Percentiles rank a stretch among this genome's conserved stretches.
Conservation (phyloP, 2,329 filamentous ascomycete species). For the Aspergillus ochraceoroseus region DNA sequence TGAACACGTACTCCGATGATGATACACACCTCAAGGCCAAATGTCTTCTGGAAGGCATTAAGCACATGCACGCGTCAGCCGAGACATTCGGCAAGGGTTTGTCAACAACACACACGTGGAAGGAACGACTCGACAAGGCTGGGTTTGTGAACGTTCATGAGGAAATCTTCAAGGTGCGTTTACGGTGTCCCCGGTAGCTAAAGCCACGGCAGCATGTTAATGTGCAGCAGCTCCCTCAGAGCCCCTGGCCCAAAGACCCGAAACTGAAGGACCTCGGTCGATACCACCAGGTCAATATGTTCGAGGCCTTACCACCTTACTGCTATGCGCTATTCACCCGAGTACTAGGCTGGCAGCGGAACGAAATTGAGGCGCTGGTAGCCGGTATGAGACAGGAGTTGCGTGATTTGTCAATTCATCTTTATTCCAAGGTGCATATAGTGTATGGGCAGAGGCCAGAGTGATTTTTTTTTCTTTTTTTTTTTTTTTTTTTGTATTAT, state of each 20-base stretch:
- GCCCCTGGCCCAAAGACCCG: conserved; percentile 50
- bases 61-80: conserved; percentile 26
- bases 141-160: conserved; percentile 54
- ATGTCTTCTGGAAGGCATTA: conserved; percentile 20
- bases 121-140: conserved; percentile 45
- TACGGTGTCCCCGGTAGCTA: background rate
- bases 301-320: conserved; percentile 35
- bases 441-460: conserved; percentile 30
- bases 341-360: conserved; percentile 35
- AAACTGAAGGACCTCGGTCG: conserved; percentile 51
- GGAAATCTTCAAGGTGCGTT: conserved; percentile 40
- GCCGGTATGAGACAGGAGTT: conserved; percentile 39
- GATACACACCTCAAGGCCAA: conserved; percentile 27
- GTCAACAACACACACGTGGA: conserved; percentile 33
- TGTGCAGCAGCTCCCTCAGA: conserved; percentile 44
- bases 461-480: too few relatives aligned
- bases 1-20: too few relatives aligned
- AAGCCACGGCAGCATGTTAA: background rate
- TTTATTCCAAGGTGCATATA: conserved; percentile 33
- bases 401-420: conserved; percentile 35
- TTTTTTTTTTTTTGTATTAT: too few relatives aligned
- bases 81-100: conserved; percentile 34
- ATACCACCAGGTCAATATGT: conserved; percentile 36
- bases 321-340: conserved; percentile 39
- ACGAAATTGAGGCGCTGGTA: conserved; percentile 39